Evolutionary conservation across 768 basidiomycete species (phyloP), one percentile per base, ranked within the genome.

Genomic region (Leccinum subtestaceum): DNA sequence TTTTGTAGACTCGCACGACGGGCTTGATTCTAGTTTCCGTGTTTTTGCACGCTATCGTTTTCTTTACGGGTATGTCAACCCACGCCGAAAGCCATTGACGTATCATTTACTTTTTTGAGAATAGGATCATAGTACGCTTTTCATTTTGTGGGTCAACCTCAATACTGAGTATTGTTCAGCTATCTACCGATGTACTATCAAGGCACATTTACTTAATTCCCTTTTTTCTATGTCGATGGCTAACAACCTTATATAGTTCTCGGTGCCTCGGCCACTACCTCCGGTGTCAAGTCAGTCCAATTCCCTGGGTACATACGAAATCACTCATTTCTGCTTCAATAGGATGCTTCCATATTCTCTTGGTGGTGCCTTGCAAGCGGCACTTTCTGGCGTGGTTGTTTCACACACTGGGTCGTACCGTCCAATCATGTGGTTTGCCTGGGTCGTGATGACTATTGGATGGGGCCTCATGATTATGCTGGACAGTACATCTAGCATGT

Each of bases 131-230:
- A 67, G 70, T 73, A 51, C 12, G 70, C 58, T 54, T 57, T 7
- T 55, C 27, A 13, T 12, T 17, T 11, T 54, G 4, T 1, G 10
- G 5, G 11, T 2, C 47, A 12, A 36, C 40, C 25, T 27, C 1
- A 25, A 12, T 50, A 54, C 38, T 70, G 29, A 71, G 40, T 5
- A 27, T 10, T 53, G 13, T 40, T 27, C 27, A 73, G 70, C 56
- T 78, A 79, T 53, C 53, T 78, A 36, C 78, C 78, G 4, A 62
- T 78, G 53, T 78, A 77, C 60, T 79, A 74, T 54, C 78, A 78
- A 62, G 72, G 70, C 32, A 57, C 34, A 52, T 23, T 57, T 19
- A 31, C 50, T 46, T 19, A 31, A 50, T 46, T 23, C 21, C 0
- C n/a, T 25, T 19, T 12, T 10, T 32, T 27, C n/a, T 17, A 15